Percentiles rank a stretch among this genome's conserved stretches.
Conservation (phyloP, 257 asterid species). For the Scutellaria barbata region DNA sequence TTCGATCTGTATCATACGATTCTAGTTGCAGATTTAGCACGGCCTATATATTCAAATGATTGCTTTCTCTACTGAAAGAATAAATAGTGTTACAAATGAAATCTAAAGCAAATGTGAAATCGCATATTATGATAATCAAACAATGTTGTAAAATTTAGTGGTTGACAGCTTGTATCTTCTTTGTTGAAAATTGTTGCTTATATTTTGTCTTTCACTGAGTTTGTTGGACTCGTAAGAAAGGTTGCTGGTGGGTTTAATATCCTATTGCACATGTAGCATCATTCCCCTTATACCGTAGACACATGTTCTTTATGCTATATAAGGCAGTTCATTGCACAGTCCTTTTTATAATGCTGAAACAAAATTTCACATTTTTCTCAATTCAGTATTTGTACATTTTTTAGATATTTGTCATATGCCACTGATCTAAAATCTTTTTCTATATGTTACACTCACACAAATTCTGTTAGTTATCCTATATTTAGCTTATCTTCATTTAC, state of each 20-base stretch:
- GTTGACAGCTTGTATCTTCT: not conserved
- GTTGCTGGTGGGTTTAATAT: not conserved
- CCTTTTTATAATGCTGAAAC: not conserved
- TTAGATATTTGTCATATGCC: not conserved
- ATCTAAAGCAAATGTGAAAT: constrained; percentile 5
- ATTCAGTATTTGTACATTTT: not conserved
- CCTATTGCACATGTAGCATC: not conserved
- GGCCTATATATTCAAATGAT: not conserved
- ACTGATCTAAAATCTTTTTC: not conserved
- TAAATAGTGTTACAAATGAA: not conserved
- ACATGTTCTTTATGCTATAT: not conserved
- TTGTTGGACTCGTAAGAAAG: not conserved
- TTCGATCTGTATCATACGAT: too few relatives aligned
- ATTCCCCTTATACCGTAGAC: not conserved
- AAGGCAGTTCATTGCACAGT: not conserved
- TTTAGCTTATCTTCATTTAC: not conserved
- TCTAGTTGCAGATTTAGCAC: too few relatives aligned
- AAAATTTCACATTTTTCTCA: not conserved
- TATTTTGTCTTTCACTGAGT: not conserved
- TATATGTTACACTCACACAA: not conserved
- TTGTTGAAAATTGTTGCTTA: not conserved
- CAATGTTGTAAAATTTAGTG: not conserved
- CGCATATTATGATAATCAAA: constrained; percentile 4
- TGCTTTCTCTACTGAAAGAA: not conserved
- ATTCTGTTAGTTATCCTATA: not conserved